Evolutionary conservation across 352 stramenopile species (phyloP), one percentile per base, ranked within the genome.

Genomic region (Globisporangium carolinianum): DNA sequence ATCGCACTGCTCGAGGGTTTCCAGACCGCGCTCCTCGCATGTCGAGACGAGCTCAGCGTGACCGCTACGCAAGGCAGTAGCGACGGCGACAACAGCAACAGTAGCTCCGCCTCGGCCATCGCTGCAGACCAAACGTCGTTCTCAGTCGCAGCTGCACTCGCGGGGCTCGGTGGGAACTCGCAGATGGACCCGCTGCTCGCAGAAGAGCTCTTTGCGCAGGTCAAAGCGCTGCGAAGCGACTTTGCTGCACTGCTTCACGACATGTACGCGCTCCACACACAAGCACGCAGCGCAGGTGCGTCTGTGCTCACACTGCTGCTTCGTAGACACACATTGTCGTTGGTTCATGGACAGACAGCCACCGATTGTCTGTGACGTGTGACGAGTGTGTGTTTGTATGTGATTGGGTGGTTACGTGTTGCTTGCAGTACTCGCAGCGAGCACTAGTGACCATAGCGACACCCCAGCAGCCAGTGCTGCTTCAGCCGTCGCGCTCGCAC

Each of bases 1-100:
- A 87, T 89, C 52, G 67, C 71, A 24, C 55, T 84, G 37, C 76
- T 91, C 51, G 81, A 91, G 51, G 60, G 61, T 42, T 89, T 91
- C 59, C 75, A 91, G 68, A 82, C 71, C 51, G 81, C 81, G 54
- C 55, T 90, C 51, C 50, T 79, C 36, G 77, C 66, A 17, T 63
- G 71, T 42, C 67, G 77, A 63, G 62, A 66, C 32, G 61, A 64
- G 47, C 43, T 66, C 35, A n/a, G 4, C 47, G 49, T 32, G 2
- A 32, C 18, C 1, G 15, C 42, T 0, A 17, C 57, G 3, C 6
- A 0, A 32, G 45, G 4, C 5, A 47, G 14, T 6, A 46, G 14
- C 32, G 15, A 12, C 32, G 2, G 11, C 1, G 24, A 42, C 14
- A 43, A 9, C n/a, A 52, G 18, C 37, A 15, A 24, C 38, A 3